Conservation (phyloP, 225 moss, liverwort and hornwort genomes). For the Marchantia paleacea region DNA sequence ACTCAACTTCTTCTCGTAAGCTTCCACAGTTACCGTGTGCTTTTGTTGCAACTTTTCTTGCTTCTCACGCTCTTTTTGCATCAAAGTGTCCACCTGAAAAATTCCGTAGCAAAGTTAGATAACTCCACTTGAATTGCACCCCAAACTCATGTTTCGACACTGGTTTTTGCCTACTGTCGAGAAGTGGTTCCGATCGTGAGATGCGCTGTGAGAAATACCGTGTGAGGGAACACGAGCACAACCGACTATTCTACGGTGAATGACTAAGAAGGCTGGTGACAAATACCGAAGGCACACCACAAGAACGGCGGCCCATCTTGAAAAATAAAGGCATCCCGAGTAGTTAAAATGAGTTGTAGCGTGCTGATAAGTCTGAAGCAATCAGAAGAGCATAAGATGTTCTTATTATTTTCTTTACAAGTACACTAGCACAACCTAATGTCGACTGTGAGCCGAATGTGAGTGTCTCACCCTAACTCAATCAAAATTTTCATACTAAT, state of each 20-base stretch:
- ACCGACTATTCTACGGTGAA: no score
- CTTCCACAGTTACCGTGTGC: constrained; percentile 77
- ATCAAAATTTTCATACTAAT: no score
- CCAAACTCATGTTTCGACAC: not conserved
- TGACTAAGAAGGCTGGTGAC: no score
- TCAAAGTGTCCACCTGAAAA: constrained; percentile 64
- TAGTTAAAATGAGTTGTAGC: no score
- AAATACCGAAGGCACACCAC: no score
- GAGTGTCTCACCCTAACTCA: not conserved
- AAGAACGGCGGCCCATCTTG: no score
- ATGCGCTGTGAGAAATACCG: no score
- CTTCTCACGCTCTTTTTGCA: constrained; percentile 92
- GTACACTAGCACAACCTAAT: not conserved
- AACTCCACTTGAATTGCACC: not conserved
- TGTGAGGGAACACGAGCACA: no score
- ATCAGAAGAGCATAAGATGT: no score
- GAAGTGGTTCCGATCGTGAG: no score
- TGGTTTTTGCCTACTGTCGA: not conserved
- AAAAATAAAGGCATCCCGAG: no score
- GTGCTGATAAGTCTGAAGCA: no score
- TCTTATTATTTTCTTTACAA: not conserved
- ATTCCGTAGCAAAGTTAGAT: not conserved
- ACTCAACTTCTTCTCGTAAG: constrained; percentile 79
- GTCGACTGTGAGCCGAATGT: not conserved
- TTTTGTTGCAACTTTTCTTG: constrained; percentile 92